These are phyloP conservation scores for Fistulifera solaris DNA, from an alignment of 108 stramenopile species.

Conservation along the genomic window DNA sequence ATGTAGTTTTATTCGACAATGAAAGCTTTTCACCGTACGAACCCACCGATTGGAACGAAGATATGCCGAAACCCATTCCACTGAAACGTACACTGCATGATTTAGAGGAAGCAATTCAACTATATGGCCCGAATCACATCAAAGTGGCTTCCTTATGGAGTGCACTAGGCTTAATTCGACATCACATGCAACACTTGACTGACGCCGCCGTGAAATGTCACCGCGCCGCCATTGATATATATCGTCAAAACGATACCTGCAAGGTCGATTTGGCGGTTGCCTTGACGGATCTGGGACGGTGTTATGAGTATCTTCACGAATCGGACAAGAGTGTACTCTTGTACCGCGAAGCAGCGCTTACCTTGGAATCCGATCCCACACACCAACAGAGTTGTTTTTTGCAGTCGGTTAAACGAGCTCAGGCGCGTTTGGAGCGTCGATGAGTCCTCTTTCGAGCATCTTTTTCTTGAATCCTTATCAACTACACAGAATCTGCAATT, in stretches of 20 bases:
- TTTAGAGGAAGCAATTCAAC: too few relatives aligned
- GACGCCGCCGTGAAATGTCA: constrained; percentile 17
- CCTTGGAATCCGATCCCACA: background rate
- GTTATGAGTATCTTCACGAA: constrained; percentile 16
- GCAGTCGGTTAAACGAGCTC: too few relatives aligned
- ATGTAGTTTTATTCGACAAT: too few relatives aligned
- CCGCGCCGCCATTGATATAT: constrained; percentile 8
- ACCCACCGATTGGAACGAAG: too few relatives aligned
- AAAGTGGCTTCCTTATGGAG: constrained; percentile 18
- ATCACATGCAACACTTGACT: constrained; percentile 21
- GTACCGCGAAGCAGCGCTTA: constrained; percentile 8
- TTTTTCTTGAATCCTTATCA: too few relatives aligned
- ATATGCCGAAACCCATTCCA: too few relatives aligned
- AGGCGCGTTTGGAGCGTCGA: too few relatives aligned
- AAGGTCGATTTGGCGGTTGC: constrained; percentile 10
- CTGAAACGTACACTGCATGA: too few relatives aligned
- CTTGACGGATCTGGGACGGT: constrained; percentile 17
- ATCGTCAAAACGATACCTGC: constrained; percentile 1
- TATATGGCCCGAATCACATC: background rate
- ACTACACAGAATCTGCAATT: too few relatives aligned
- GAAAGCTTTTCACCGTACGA: too few relatives aligned
- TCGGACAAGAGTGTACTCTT: constrained; percentile 6
- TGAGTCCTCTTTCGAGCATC: too few relatives aligned
- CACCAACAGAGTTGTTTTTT: too few relatives aligned
- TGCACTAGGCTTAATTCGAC: constrained; percentile 21